These are phyloP conservation scores for Saccharomycopsis oosterbeekiorum DNA, from an alignment of 805 yeast species.

Conservation along the genomic window DNA sequence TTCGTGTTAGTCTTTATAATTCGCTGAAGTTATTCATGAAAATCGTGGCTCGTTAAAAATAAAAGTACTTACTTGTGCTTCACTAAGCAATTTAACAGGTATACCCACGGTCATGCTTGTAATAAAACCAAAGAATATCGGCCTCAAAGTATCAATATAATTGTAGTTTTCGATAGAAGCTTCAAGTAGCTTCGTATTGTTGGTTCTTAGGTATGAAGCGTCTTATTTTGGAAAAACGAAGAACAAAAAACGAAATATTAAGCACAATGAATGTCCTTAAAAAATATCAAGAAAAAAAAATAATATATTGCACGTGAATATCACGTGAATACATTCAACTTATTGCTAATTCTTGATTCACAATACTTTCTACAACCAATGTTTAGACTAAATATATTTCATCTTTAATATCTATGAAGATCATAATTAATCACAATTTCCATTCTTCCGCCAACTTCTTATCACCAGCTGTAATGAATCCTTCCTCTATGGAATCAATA, in stretches of 20 bases:
- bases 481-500: constrained; percentile 59
- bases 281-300: too few relatives aligned
- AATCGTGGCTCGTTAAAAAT: not conserved
- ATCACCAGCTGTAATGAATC: constrained; percentile 27
- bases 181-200: too few relatives aligned
- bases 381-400: not conserved
- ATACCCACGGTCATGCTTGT: constrained; percentile 52
- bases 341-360: too few relatives aligned
- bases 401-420: not conserved
- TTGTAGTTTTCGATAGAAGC: too few relatives aligned
- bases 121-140: too few relatives aligned
- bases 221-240: too few relatives aligned
- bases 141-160: too few relatives aligned
- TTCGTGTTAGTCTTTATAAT: not conserved
- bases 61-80: constrained; percentile 45
- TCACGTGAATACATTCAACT: not conserved
- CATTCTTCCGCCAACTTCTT: constrained; percentile 13
- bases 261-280: too few relatives aligned
- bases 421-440: constrained; percentile 4
- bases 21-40: not conserved
- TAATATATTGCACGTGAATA: not conserved
- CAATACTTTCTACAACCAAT: not conserved
- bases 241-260: too few relatives aligned
- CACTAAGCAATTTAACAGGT: constrained; percentile 79
- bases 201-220: too few relatives aligned